Evolutionary conservation across 495 filamentous ascomycete genomes (phyloP), one percentile per base, ranked within the genome.

Genomic region (Hypoxylon crocopeplum): DNA sequence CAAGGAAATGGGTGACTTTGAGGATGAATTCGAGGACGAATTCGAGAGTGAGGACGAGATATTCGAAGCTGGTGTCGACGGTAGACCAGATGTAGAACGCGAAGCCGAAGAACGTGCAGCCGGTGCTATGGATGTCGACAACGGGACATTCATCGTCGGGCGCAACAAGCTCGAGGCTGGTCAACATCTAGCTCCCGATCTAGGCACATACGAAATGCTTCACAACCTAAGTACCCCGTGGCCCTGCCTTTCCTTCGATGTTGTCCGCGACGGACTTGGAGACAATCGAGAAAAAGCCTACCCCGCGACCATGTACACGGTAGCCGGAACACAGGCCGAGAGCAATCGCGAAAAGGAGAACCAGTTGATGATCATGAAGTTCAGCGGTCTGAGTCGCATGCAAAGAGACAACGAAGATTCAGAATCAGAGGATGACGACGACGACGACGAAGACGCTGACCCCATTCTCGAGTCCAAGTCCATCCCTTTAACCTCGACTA

Each of bases 41-140:
- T 98, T 91, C 67, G 93, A 97, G 79, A 96, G 91, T 66, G 93
- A 97, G 62, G 92, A 97, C 69, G 93, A 98, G 75, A 89, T 98
- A 39, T 72, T 97, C 45, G 94, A 97, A 76, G 93, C 93, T 21
- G 94, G 92, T 46, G 91, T 95, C 12, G 93, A 98, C 61, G 94
- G 93, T 13, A 79, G 90, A 60, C 92, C 92, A 19, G 92, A 96
- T 75, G 90, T 86, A n/a, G 93, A 97, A 75, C 82, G 92, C 34
- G 91, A 97, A 66, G 90, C 89, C 13, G 92, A 96, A 66, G 90
- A 92, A 70, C 79, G 78, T 60, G 84, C 80, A 38, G 47, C 75
- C 83, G 88, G 86, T 61, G 84, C 85, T 13, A 97, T 96, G 93
- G 91, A 97, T 20, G 83, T 98, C 30, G 94, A 97, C 72, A 84